A percentile compares a stretch with the other conserved stretches of the same genome.
These are phyloP conservation scores for Neolentinus lepideus DNA, from an alignment of 1,284 basidiomycete genomes.

Conservation along the genomic window DNA sequence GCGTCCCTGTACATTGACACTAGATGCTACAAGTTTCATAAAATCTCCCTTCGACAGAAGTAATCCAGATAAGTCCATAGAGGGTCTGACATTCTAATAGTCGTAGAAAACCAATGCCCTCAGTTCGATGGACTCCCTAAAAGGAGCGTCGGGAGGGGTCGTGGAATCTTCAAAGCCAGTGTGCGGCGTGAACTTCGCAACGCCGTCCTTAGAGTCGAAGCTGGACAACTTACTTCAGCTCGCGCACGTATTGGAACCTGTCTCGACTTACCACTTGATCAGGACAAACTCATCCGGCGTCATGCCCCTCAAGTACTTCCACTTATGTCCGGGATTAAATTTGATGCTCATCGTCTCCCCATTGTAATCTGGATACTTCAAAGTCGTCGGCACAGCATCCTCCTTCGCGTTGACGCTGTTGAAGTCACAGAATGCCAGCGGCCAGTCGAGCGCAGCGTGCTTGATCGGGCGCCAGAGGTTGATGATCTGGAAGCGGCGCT, in stretches of 20 bases:
- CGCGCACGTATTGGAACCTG: neutral
- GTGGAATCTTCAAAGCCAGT: constrained; percentile 50
- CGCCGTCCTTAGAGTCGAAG: constrained; percentile 44
- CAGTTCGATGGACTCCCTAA: constrained; percentile 53
- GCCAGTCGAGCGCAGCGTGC: constrained; percentile 36
- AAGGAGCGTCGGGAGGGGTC: constrained; percentile 41
- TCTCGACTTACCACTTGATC: constrained; percentile 28
- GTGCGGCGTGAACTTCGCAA: constrained; percentile 50
- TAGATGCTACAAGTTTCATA: no score
- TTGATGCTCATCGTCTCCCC: constrained; percentile 29
- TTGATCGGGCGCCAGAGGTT: constrained; percentile 50
- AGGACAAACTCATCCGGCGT: constrained; percentile 38
- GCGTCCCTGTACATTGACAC: no score
- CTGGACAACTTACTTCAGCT: constrained; percentile 10
- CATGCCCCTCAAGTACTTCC: constrained; percentile 41
- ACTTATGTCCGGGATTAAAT: constrained; percentile 32
- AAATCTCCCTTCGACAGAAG: no score
- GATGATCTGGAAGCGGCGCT: constrained; percentile 48
- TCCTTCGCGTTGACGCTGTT: constrained; percentile 26
- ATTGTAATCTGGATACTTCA: constrained; percentile 26
- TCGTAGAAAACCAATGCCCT: constrained; percentile 57
- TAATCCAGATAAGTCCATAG: no score
- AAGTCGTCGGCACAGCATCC: constrained; percentile 26
- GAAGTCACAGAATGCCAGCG: constrained; percentile 41
- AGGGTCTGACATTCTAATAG: neutral